These are phyloP conservation scores for Melaleuca quinquenervia DNA, from an alignment of 345 rosid species.

Conservation along the genomic window DNA sequence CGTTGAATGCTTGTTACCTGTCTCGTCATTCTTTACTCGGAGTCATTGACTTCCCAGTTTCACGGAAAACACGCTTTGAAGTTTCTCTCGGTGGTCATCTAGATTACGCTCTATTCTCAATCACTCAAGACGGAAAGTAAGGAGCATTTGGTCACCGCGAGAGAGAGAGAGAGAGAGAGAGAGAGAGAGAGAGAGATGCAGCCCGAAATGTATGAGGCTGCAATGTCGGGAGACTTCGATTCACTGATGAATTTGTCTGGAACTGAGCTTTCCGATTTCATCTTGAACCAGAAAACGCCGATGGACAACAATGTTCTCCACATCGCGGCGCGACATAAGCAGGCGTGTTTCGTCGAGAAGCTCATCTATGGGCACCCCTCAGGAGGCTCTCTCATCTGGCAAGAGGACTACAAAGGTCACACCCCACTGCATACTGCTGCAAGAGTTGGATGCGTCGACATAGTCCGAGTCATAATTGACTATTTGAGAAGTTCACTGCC, in stretches of 20 bases:
- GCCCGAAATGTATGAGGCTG: slow-evolving; percentile 8
- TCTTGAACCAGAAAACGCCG: slow-evolving; percentile 2
- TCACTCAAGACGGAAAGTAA: not conserved
- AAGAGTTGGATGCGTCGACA: not conserved
- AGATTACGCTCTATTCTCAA: not conserved
- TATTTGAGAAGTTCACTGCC: not conserved
- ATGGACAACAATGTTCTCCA: slow-evolving; percentile 13
- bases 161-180: not conserved
- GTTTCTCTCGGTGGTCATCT: not conserved
- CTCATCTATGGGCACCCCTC: not conserved
- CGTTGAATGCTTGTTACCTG: not conserved
- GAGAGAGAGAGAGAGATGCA: not conserved
- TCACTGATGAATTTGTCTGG: not conserved
- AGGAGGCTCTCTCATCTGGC: not conserved
- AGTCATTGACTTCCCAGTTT: not conserved
- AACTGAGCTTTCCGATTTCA: not conserved
- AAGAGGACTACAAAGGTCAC: slow-evolving; percentile 1
- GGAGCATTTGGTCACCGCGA: not conserved
- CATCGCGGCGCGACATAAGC: slow-evolving; percentile 10
- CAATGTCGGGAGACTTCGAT: not conserved
- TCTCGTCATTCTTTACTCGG: not conserved
- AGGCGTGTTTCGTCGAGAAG: not conserved
- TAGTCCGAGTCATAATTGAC: not conserved
- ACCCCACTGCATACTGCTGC: not conserved
- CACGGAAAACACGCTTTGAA: not conserved